Evolutionary conservation across 257 asterid species (phyloP).

Genomic region (Lycium barbarum): DNA sequence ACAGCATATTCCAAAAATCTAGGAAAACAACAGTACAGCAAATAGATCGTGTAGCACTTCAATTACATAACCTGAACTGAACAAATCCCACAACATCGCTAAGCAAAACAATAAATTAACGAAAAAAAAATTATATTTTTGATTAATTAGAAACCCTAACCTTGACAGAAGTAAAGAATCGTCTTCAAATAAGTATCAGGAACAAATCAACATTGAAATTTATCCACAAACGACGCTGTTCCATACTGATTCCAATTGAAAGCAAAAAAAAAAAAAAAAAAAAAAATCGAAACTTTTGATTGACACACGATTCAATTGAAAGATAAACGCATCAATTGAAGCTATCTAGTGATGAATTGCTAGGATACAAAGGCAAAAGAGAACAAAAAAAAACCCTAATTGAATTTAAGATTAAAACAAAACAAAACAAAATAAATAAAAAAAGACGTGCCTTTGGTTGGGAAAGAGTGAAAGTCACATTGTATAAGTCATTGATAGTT

Average conservation of each 20-base stretch:
- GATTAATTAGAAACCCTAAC: constrained; percentile 25
- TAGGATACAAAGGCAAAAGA: constrained; percentile 15
- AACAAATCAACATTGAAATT: constrained; percentile 25
- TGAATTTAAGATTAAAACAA: constrained; percentile 15
- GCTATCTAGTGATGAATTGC: not conserved
- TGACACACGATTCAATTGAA: not conserved
- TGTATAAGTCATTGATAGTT: constrained; percentile 58
- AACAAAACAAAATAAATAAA: not conserved
- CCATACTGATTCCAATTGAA: constrained; percentile 20
- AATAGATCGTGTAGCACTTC: constrained; percentile 5
- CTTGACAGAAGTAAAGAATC: constrained; percentile 18
- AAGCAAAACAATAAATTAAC: not conserved
- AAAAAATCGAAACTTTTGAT: constrained; percentile 21
- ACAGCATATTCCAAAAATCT: constrained; percentile 24
- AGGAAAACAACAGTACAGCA: constrained; percentile 14
- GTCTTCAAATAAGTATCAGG: constrained; percentile 14
- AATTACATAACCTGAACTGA: not conserved
- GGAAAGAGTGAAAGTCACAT: constrained; percentile 56
- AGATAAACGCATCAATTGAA: not conserved
- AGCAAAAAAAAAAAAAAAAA: not conserved
- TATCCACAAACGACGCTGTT: constrained; percentile 13
- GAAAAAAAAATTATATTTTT: not conserved
- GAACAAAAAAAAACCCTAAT: constrained; percentile 55
- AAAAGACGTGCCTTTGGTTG: constrained; percentile 59
- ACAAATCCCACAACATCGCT: constrained; percentile 16